Base-by-base conservation (phyloP, 208 protist species). In the Naegleria lovaniensis region DNA sequence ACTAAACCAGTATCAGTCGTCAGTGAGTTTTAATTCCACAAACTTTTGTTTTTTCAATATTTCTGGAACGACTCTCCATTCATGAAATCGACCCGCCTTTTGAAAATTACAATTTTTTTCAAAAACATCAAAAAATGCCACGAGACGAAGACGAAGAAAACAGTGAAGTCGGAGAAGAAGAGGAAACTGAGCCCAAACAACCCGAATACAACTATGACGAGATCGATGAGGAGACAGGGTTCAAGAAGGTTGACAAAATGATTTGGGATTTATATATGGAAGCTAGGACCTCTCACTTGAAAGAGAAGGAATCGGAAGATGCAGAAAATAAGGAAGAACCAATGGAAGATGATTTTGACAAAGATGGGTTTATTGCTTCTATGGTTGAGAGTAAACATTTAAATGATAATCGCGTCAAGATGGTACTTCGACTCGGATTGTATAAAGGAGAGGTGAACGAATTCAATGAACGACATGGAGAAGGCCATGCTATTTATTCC, bases 181-280 rank as follows among this genome's bases (percentile, higher is more conserved):
- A 67, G 13, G 55, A 67, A 67, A 29, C 11, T 3, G 55, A 67
- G 19, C 19, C 22, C 4, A 67, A 67, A 67, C 19, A 15, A 15
- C 55, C 55, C 3, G 22, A 15, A 67, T 87, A 51, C 40, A 36
- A 87, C 43, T 87, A 87, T 87, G 83, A 87, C 6, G 83, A 87
- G 33, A 48, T 87, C 6, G 83, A 87, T 52, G 83, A 87, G 52
- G 40, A 11, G 19, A 29, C 15, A 29, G 15, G 19, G 5, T 87
- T 87, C 29, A 87, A 51, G 43, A 87, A 87, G 15, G 15, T 22
- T 22, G 83, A 87, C 29, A 87, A 87, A 51, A 87, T 40, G 40
- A 87, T 87, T 87, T 87, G 83, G 83, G 83, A 87, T 87, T 22
- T 40, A 4, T 87, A 87, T 38, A 41, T 52, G 11, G 29, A 9